These are phyloP conservation scores for Xylariaceae sp. DNA, from an alignment of 2,329 filamentous ascomycete genomes.

Conservation along the genomic window DNA sequence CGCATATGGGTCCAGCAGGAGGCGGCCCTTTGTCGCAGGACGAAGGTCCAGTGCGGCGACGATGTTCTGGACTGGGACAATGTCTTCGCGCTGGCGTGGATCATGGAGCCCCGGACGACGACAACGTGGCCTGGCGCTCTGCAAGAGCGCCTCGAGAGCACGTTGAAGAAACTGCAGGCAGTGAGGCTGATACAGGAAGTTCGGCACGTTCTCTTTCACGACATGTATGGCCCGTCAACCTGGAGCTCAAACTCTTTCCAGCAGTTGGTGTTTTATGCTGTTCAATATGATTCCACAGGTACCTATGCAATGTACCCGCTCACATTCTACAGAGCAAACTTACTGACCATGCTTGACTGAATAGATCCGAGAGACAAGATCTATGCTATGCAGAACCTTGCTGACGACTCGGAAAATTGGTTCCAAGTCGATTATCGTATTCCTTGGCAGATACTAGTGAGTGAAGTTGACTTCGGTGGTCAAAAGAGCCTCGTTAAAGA, in stretches of 20 bases:
- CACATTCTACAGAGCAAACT: background rate
- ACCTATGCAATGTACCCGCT: background rate
- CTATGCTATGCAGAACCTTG: constrained; percentile 17
- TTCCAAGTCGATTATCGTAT: constrained; percentile 18
- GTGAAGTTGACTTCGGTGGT: too few species aligned
- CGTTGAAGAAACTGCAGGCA: constrained; percentile 15
- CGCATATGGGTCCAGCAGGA: constrained; percentile 23
- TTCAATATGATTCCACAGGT: constrained; percentile 10
- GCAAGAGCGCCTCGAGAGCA: constrained; percentile 6
- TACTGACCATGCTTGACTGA: background rate
- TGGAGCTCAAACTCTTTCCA: constrained; percentile 5
- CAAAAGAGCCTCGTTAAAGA: too few species aligned
- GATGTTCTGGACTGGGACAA: constrained; percentile 15
- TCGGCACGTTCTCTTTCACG: constrained; percentile 10
- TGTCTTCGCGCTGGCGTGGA: constrained; percentile 19
- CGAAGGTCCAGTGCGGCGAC: constrained; percentile 13
- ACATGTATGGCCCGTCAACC: constrained; percentile 4
- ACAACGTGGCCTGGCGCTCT: constrained; percentile 16
- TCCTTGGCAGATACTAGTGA: constrained; percentile 18
- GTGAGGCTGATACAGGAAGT: constrained; percentile 15
- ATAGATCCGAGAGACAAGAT: constrained; percentile 20
- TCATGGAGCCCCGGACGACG: constrained; percentile 14
- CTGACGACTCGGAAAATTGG: constrained; percentile 14
- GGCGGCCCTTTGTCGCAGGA: constrained; percentile 12
- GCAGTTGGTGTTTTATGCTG: constrained; percentile 5